Percentiles rank a stretch among this genome's conserved stretches.
Conservation (phyloP, 768 basidiomycete species). For the Omphalotus guepiniiformis region DNA sequence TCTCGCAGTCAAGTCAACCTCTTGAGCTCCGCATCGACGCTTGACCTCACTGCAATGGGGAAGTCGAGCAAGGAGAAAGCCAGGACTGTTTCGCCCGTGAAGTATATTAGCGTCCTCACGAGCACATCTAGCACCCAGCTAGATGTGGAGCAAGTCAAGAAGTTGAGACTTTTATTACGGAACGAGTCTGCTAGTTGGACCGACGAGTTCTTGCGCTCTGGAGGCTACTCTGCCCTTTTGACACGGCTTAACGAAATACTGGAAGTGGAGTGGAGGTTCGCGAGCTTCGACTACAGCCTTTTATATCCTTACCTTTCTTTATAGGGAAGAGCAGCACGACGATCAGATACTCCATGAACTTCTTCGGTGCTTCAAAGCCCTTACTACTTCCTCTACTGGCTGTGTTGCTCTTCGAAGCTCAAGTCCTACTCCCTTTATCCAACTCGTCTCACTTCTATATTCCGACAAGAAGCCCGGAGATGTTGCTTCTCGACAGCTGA, state of each 20-base stretch:
- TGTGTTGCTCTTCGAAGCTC: conserved; percentile 87
- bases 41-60: conserved; percentile 37
- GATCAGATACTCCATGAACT: conserved; percentile 92
- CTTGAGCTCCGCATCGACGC: conserved; percentile 35
- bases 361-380: conserved; percentile 88
- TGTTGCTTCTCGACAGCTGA: conserved; percentile 82
- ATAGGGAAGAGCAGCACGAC: conserved; percentile 97
- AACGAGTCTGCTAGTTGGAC: conserved; percentile 98
- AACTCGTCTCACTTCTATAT: conserved; percentile 80
- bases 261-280: conserved; percentile 92
- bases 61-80: conserved; percentile 51
- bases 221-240: conserved; percentile 83
- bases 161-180: conserved; percentile 77
- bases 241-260: conserved; percentile 87
- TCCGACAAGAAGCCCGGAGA: conserved; percentile 99
- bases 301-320: background rate
- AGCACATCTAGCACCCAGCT: conserved; percentile 69
- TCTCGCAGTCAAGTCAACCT: conserved; percentile 52
- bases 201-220: conserved; percentile 73
- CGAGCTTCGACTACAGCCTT: background rate
- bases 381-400: conserved; percentile 86
- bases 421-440: conserved; percentile 82
- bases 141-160: conserved; percentile 85
- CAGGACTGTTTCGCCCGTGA: conserved; percentile 58
- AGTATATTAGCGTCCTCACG: conserved; percentile 63